These are phyloP conservation scores for Mucor saturninus DNA, from an alignment of 371 early-diverging fungal species.

Conservation along the genomic window DNA sequence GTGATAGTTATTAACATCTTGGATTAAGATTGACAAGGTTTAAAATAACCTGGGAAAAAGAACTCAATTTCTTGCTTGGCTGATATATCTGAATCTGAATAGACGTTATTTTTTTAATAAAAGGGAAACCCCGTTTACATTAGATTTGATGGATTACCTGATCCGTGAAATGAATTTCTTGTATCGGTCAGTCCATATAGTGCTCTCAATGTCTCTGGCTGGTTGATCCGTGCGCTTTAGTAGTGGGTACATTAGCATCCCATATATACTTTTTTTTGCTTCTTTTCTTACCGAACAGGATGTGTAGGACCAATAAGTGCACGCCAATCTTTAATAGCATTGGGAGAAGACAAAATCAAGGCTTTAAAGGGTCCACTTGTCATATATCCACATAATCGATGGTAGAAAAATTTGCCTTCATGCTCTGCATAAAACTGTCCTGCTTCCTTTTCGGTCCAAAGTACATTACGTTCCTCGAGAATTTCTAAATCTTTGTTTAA, in stretches of 20 bases:
- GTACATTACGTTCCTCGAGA: conserved; percentile 43
- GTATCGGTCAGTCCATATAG: conserved; percentile 82
- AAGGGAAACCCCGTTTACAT: background rate
- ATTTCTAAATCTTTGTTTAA: conserved; percentile 53
- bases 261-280: background rate
- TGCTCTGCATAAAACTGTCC: conserved; percentile 70
- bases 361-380: conserved; percentile 72
- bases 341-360: conserved; percentile 59
- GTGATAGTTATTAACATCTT: background rate
- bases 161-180: conserved; percentile 62
- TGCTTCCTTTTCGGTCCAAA: conserved; percentile 71
- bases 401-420: conserved; percentile 68
- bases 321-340: conserved; percentile 69
- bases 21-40: conserved; percentile 21
- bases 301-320: conserved; percentile 71
- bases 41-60: conserved; percentile 59
- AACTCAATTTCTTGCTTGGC: conserved; percentile 62
- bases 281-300: conserved; percentile 41
- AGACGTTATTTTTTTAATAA: background rate
- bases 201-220: conserved; percentile 70
- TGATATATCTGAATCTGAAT: conserved; percentile 61
- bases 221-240: conserved; percentile 63
- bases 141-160: conserved; percentile 7
- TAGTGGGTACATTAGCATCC: background rate
- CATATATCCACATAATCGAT: conserved; percentile 73